Evolutionary conservation across 1,284 basidiomycete species (phyloP), one percentile per base, ranked within the genome.

Genomic region (Ustilago lituana): DNA sequence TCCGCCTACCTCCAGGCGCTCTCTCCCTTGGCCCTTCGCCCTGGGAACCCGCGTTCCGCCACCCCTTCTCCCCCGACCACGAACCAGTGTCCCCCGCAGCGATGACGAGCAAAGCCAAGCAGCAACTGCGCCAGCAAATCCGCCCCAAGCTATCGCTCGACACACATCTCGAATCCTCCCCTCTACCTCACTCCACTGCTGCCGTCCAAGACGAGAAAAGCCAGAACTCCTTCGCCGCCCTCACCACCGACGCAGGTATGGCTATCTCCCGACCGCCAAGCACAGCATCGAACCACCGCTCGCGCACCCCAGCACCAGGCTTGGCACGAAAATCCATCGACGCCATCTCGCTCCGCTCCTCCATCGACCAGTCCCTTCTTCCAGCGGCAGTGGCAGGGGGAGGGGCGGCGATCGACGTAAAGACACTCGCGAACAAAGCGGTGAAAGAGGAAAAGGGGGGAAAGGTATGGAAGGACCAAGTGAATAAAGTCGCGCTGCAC

Each of bases 381-480:
- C n/a, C n/a, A n/a, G n/a, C n/a, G n/a, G n/a, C n/a, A n/a, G n/a
- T n/a, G n/a, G n/a, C n/a, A n/a, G n/a, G n/a, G n/a, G n/a, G n/a
- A n/a, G n/a, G n/a, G n/a, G n/a, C n/a, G 7, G 29, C 17, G 23
- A 56, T 67, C 38, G 65, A 68, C 44, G 65, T 68, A 0, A 68
- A 63, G 24, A 39, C 31, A 14, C 36, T 68, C 7, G 65, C 59
- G 4, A 59, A 29, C 9, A 51, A 59, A 20, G 60, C 60, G 15
- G 59, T 63, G 11, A 55, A 60, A 20, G 56, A 69, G 17, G 60
- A 53, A 17, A 53, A 54, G 11, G 56, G 56, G 4, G 39, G 52
- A 6, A 46, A 47, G 7, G 52, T 58, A 2, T 69, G 66, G 66
- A 69, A 69, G 41, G 56, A 59, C 33, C 36, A 69, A 3, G 56